Evolutionary conservation across 306 rosid genomes (phyloP).

Genomic region (Medicago truncatula): MtrunA17r5.0-ANR NC_053043.1:14758001-14758500

Average conservation of each 20-base stretch:
- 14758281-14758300: constrained; percentile 58
- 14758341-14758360: constrained; percentile 14
- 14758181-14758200: no score
- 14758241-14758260: constrained; percentile 62
- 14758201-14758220: constrained; percentile 5
- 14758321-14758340: not conserved
- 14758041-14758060: not conserved
- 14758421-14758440: constrained; percentile 67
- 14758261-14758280: constrained; percentile 60
- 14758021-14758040: not conserved
- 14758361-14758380: constrained; percentile 26
- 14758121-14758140: not conserved
- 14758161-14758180: constrained; percentile 26
- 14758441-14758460: constrained; percentile 59
- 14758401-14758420: constrained; percentile 66
- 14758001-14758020: not conserved
- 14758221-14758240: constrained; percentile 78
- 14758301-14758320: constrained; percentile 17
- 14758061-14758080: not conserved
- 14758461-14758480: constrained; percentile 27
- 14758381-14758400: constrained; percentile 51
- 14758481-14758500: no score
- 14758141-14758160: not conserved
- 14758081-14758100: not conserved
- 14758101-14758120: no score